Percentiles rank a stretch among this genome's conserved stretches.
phyloP scores from a whole-genome alignment of 2,329 filamentous ascomycete genomes.

The Chaetomiaceae sp. region DNA sequence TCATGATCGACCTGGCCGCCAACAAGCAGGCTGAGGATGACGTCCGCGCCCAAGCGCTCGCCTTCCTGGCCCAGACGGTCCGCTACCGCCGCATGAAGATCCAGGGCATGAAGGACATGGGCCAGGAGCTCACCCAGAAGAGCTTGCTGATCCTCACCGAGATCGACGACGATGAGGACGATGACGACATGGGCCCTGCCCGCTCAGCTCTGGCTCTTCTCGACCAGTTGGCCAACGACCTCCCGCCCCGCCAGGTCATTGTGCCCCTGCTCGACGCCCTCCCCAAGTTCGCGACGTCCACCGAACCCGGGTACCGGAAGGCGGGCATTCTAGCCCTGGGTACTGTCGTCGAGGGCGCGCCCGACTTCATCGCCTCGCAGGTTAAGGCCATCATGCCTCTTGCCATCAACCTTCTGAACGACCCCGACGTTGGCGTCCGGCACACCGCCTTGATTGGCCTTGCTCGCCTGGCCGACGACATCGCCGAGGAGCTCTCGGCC shows the following conservation, averaged over 20 bases:
- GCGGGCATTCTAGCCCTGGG: slow-evolving; percentile 89
- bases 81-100: slow-evolving; percentile 94
- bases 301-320: slow-evolving; percentile 74
- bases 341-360: slow-evolving; percentile 92
- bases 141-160: slow-evolving; percentile 86
- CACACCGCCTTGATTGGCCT: slow-evolving; percentile 84
- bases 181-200: slow-evolving; percentile 82
- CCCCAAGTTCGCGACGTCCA: slow-evolving; percentile 70
- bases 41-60: slow-evolving; percentile 81
- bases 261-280: slow-evolving; percentile 87
- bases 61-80: slow-evolving; percentile 89
- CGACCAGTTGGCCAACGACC: slow-evolving; percentile 79
- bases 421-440: slow-evolving; percentile 77
- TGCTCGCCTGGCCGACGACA: slow-evolving; percentile 86
- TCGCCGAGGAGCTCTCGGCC: slow-evolving; percentile 82
- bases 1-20: slow-evolving; percentile 84
- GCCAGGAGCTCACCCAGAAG: slow-evolving; percentile 81
- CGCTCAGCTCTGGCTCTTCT: slow-evolving; percentile 81
- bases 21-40: slow-evolving; percentile 79
- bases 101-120: slow-evolving; percentile 78
- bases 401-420: slow-evolving; percentile 77
- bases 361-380: slow-evolving; percentile 95
- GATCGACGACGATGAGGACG: slow-evolving; percentile 72
- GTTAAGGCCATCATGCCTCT: slow-evolving; percentile 79
- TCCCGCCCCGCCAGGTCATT: slow-evolving; percentile 90